Percentiles rank a stretch among this genome's conserved stretches.
These are phyloP conservation scores for Leccinum sublutescens DNA, from an alignment of 768 basidiomycete species.

Conservation along the genomic window DNA sequence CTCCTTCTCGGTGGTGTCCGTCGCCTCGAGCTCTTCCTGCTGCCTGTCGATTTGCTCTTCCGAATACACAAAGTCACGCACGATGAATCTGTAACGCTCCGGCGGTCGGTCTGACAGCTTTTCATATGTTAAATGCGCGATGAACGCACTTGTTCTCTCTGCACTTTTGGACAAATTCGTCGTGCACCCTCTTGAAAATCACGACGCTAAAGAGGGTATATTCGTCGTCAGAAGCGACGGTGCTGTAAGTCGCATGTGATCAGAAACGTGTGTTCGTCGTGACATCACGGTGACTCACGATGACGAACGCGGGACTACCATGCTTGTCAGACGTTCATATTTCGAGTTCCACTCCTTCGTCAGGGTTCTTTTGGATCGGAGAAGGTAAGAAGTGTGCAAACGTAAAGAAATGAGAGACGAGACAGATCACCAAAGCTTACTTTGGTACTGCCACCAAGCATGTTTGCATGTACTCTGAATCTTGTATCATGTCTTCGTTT, in stretches of 20 bases:
- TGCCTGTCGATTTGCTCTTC: slow-evolving; percentile 80
- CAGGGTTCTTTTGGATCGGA: slow-evolving; percentile 50
- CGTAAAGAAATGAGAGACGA: not conserved
- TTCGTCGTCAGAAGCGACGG: slow-evolving; percentile 83
- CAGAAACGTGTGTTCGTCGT: slow-evolving; percentile 17
- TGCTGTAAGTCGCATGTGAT: slow-evolving; percentile 40
- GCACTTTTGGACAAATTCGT: slow-evolving; percentile 91
- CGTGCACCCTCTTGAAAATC: slow-evolving; percentile 86
- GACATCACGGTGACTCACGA: slow-evolving; percentile 48
- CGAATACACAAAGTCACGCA: slow-evolving; percentile 92
- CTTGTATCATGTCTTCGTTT: slow-evolving; percentile 75
- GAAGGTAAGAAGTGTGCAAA: slow-evolving; percentile 16
- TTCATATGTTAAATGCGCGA: not conserved
- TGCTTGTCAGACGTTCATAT: slow-evolving; percentile 83
- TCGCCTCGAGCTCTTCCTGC: slow-evolving; percentile 73
- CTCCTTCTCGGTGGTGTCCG: slow-evolving; percentile 88
- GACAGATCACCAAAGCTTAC: slow-evolving; percentile 44
- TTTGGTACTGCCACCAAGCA: slow-evolving; percentile 91
- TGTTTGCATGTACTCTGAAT: slow-evolving; percentile 94
- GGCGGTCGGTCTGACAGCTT: slow-evolving; percentile 5
- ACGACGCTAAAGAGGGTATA: slow-evolving; percentile 83
- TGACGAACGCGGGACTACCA: slow-evolving; percentile 94
- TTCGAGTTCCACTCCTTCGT: slow-evolving; percentile 86
- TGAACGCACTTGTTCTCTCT: slow-evolving; percentile 84
- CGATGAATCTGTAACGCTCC: slow-evolving; percentile 65